Evolutionary conservation across 768 basidiomycete species (phyloP).

Genomic region (Kwoniella sp.): DNA sequence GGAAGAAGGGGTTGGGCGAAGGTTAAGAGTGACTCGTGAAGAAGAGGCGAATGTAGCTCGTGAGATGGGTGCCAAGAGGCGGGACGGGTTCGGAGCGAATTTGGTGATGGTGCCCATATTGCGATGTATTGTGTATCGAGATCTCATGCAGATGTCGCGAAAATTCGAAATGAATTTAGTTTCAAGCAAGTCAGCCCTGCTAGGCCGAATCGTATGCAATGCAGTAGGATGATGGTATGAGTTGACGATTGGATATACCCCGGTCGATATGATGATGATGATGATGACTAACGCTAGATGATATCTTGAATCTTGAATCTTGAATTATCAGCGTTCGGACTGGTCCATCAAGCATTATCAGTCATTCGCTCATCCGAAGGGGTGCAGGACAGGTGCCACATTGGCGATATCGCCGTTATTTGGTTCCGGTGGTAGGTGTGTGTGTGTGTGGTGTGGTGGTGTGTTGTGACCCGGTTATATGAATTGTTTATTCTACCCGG

Average conservation of each 20-base stretch:
- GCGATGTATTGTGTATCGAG: too few species aligned
- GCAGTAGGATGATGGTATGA: too few species aligned
- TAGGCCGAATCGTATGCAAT: too few species aligned
- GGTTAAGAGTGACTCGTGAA: slow-evolving; percentile 8
- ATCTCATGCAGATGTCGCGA: too few species aligned
- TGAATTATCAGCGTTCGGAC: slow-evolving; percentile 5
- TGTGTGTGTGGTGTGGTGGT: too few species aligned
- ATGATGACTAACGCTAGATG: not conserved
- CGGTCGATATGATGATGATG: too few species aligned
- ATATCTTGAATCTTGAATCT: not conserved
- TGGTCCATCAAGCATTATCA: not conserved
- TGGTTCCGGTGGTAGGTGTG: not conserved
- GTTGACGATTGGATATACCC: too few species aligned
- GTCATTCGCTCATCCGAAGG: too few species aligned
- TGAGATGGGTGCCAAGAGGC: slow-evolving; percentile 20
- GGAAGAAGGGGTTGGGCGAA: not conserved
- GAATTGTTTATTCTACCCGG: not conserved
- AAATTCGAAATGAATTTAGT: too few species aligned
- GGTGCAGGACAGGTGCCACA: not conserved
- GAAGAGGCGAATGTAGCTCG: slow-evolving; percentile 28
- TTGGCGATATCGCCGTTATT: not conserved
- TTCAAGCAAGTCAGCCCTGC: too few species aligned
- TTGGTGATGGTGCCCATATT: slow-evolving; percentile 5
- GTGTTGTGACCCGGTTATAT: slow-evolving; percentile 10
- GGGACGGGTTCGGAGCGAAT: not conserved